Evolutionary conservation across 139 green algal genomes (phyloP).

Genomic region (Mesotaenium endlicherianum): DNA sequence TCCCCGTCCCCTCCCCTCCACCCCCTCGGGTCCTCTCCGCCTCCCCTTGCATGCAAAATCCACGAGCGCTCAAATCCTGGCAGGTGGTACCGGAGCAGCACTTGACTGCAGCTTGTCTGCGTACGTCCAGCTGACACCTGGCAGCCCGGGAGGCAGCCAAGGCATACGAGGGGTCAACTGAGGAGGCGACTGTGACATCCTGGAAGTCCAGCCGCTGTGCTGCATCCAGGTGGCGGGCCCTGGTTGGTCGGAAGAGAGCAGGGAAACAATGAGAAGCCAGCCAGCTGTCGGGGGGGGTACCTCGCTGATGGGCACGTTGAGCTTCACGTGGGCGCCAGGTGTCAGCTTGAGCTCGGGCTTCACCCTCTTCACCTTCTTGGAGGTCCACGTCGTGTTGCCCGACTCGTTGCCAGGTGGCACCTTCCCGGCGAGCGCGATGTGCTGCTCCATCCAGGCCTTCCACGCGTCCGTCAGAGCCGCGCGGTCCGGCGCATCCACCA

Average conservation of each 20-base stretch:
- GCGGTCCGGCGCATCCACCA: slow-evolving; percentile 13
- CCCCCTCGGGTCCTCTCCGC: too few relatives aligned
- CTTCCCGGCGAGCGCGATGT: slow-evolving; percentile 22
- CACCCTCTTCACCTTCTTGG: not conserved
- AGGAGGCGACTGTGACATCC: too few relatives aligned
- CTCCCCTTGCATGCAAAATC: not conserved
- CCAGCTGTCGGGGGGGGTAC: too few relatives aligned
- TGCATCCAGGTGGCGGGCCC: too few relatives aligned
- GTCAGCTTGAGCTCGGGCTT: slow-evolving; percentile 50
- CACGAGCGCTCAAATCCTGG: not conserved
- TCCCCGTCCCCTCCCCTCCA: not conserved
- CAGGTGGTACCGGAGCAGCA: too few relatives aligned
- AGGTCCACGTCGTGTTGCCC: slow-evolving; percentile 45
- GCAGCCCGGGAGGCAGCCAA: not conserved
- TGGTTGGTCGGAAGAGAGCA: too few relatives aligned
- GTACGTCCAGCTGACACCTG: too few relatives aligned
- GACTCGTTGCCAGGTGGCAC: slow-evolving; percentile 46
- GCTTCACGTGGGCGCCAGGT: slow-evolving; percentile 29
- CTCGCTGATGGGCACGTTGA: slow-evolving; percentile 39
- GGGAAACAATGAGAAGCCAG: too few relatives aligned
- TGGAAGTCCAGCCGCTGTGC: too few relatives aligned
- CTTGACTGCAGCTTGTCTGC: too few relatives aligned
- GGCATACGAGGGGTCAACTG: too few relatives aligned
- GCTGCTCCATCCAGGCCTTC: slow-evolving; percentile 51
- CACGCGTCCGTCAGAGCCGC: slow-evolving; percentile 27